These are phyloP conservation scores for Collybia mongolica DNA, from an alignment of 768 basidiomycete species.

Conservation along the genomic window DNA sequence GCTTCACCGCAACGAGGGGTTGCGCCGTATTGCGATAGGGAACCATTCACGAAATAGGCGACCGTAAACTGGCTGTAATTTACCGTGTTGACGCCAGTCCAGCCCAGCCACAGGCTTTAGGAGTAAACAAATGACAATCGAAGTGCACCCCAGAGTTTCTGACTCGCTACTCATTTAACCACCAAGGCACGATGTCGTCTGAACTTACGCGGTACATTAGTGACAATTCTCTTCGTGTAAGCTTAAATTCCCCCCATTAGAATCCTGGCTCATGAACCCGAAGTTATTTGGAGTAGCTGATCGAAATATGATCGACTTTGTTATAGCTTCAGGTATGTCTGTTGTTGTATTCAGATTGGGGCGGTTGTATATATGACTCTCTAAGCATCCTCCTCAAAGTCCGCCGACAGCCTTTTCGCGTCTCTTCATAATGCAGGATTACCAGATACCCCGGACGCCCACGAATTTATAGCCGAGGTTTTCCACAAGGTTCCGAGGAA, in stretches of 20 bases:
- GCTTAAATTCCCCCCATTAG: conserved; percentile 16
- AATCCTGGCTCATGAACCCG: conserved; percentile 3
- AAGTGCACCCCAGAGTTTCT: no score
- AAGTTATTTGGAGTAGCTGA: conserved; percentile 87
- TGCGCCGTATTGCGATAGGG: no score
- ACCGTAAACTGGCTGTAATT: no score
- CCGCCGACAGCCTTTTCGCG: conserved; percentile 74
- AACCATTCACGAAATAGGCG: no score
- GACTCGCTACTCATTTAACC: no score
- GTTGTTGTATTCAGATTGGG: not conserved
- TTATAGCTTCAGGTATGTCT: conserved; percentile 75
- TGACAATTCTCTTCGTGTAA: conserved; percentile 72
- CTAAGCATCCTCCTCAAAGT: conserved; percentile 80
- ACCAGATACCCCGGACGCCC: conserved; percentile 76
- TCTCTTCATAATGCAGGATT: conserved; percentile 76
- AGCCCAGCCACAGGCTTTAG: no score
- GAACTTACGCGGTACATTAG: conserved; percentile 72
- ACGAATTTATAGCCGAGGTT: conserved; percentile 77
- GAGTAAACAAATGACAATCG: no score
- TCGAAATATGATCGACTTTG: conserved; percentile 81
- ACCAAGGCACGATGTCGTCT: conserved; percentile 45
- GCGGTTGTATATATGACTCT: conserved; percentile 4
- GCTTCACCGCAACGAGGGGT: no score
- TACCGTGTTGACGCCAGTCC: no score
- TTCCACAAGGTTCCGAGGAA: conserved; percentile 78